These are phyloP conservation scores for Cryphonectria naterciae DNA, from an alignment of 2,329 filamentous ascomycete species.

Conservation along the genomic window DNA sequence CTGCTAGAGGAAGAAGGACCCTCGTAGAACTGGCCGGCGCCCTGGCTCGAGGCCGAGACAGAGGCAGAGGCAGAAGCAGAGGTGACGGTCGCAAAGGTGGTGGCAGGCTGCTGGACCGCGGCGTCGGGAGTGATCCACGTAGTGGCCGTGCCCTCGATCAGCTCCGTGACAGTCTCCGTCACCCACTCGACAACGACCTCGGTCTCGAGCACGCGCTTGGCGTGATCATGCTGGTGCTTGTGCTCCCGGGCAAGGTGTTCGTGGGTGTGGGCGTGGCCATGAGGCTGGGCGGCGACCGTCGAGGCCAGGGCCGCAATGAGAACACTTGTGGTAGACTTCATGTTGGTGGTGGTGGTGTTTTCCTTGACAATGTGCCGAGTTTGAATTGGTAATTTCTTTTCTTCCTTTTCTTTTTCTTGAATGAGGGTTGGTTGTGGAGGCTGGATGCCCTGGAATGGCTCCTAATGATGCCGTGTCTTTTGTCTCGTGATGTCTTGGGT, in stretches of 20 bases:
- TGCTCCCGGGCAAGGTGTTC: conserved; percentile 38
- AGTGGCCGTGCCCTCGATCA: conserved; percentile 54
- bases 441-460: conserved; percentile 21
- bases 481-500: conserved; percentile 18
- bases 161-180: conserved; percentile 54
- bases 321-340: conserved; percentile 48
- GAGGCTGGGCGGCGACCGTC: conserved; percentile 55
- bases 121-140: conserved; percentile 45
- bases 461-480: background rate
- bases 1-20: conserved; percentile 29
- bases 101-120: conserved; percentile 30
- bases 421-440: conserved; percentile 17
- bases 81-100: conserved; percentile 34
- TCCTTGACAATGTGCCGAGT: conserved; percentile 22
- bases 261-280: conserved; percentile 41
- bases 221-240: conserved; percentile 43
- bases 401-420: background rate
- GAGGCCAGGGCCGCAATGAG: conserved; percentile 49
- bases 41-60: conserved; percentile 23
- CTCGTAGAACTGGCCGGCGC: conserved; percentile 40
- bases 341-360: conserved; percentile 35
- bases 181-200: conserved; percentile 53
- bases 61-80: conserved; percentile 15
- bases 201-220: conserved; percentile 51
- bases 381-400: background rate